Evolutionary conservation across 1,139 yeast species (phyloP), one percentile per base, ranked within the genome.

Genomic region (Zygosaccharomyces pseudobailii): DNA sequence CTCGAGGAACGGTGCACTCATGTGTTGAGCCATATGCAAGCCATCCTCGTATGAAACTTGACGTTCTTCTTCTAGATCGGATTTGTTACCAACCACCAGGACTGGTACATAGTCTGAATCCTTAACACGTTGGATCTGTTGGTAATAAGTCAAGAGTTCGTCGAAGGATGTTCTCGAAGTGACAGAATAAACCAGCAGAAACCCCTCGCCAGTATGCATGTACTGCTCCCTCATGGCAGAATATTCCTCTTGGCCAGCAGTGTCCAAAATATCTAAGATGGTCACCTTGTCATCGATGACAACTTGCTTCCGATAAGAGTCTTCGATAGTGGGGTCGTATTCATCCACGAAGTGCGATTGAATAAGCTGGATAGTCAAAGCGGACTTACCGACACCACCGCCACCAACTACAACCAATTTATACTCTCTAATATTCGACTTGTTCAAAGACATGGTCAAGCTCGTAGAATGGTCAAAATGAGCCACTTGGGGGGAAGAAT

Each of bases 161-260:
- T 87, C 88, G 61, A 87, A 79, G 3, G 95, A 84, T 59, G 82
- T 80, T 51, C 84, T 74, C 53, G 89, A 86, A 46, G 89, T 86
- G 55, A 88, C 89, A 5, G 92, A 83, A 63, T 87, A 88, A 23
- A 87, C 96, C 52, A 89, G 71, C 46, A 89, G 70, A 62, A 87
- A 89, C 17, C 96, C 97, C 66, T 88, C 95, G 42, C 96, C 96
- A 17, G 95, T 87, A 54, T 96, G 78, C 82, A 92, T 92, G 71
- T 94, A 77, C 60, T 84, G 94, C 69, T 92, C 97, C 61, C 97
- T 78, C 92, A 92, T 84, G 27, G 97, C 95, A 48, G 90, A 82
- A 68, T 89, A 92, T 69, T 92, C 97, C 69, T 92, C 98, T 73
- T 90, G 97, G 38, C 98, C 98, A 13, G 98, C 97, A 36, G 98